Evolutionary conservation across 2,329 filamentous ascomycete species (phyloP).

Genomic region (Hypoxylon sp.): DNA sequence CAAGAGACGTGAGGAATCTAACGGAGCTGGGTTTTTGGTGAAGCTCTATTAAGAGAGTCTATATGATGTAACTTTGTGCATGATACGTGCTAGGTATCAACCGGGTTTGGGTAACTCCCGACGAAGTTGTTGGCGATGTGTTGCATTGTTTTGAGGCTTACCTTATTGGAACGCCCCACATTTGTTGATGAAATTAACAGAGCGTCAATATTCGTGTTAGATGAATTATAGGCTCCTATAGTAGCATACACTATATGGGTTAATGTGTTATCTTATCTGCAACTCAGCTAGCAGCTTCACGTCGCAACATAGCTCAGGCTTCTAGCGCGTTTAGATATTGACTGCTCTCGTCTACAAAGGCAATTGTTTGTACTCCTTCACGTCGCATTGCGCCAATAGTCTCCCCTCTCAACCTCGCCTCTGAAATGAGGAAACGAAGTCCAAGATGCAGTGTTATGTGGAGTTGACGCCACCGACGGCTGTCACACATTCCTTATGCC

Average conservation of each 20-base stretch:
- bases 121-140: conserved; percentile 9
- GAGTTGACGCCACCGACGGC: conserved; percentile 95
- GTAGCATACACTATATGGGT: neutral
- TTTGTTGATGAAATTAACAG: neutral
- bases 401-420: conserved; percentile 1
- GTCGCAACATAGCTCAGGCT: conserved; percentile 17
- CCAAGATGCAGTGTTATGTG: conserved; percentile 93
- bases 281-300: conserved; percentile 21
- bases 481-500: conserved; percentile 86
- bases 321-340: conserved; percentile 19
- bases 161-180: conserved; percentile 1
- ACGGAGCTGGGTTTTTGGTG: neutral
- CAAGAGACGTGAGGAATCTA: neutral
- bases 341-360: neutral
- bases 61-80: neutral
- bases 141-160: conserved; percentile 6
- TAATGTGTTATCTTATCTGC: conserved; percentile 34
- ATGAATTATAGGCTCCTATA: neutral
- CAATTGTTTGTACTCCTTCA: neutral
- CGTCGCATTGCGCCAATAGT: conserved; percentile 15
- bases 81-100: neutral
- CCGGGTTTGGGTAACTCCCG: neutral
- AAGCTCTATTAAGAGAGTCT: neutral
- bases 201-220: neutral
- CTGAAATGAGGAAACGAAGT: conserved; percentile 49